phyloP scores from a whole-genome alignment of 202 grass and related monocot genomes.

The Carex sylvatica region DNA sequence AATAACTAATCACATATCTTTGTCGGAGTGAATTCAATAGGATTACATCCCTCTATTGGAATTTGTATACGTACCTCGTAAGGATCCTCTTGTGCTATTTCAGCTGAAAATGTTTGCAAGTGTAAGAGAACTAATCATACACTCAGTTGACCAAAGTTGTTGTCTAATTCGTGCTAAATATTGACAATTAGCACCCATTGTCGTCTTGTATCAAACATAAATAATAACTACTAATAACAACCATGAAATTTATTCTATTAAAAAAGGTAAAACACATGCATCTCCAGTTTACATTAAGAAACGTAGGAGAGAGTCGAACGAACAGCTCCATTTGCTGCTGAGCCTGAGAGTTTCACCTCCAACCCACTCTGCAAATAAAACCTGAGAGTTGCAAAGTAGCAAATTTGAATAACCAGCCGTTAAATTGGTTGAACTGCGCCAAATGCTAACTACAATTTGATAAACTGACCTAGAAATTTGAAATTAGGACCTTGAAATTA shows the following conservation, averaged over 20 bases:
- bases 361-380: slow-evolving; percentile 68
- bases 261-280: slow-evolving; percentile 46
- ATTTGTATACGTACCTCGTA: slow-evolving; percentile 71
- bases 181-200: background rate
- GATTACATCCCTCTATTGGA: slow-evolving; percentile 68
- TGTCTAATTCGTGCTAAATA: background rate
- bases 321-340: slow-evolving; percentile 42
- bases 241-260: background rate
- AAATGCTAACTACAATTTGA: no score
- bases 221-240: background rate
- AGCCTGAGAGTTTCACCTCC: slow-evolving; percentile 54
- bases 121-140: background rate
- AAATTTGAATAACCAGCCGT: no score
- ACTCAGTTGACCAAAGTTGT: background rate
- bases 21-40: slow-evolving; percentile 75
- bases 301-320: slow-evolving; percentile 72
- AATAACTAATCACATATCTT: slow-evolving; percentile 81
- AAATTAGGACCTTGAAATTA: no score
- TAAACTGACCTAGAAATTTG: no score
- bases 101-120: slow-evolving; percentile 41
- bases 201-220: slow-evolving; percentile 1
- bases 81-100: slow-evolving; percentile 50
- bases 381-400: no score
- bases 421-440: no score
- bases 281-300: slow-evolving; percentile 85